Percentiles rank a stretch among this genome's conserved stretches.
phyloP scores from a whole-genome alignment of 768 basidiomycete species.

The Pulveroboletus sp. region DNA sequence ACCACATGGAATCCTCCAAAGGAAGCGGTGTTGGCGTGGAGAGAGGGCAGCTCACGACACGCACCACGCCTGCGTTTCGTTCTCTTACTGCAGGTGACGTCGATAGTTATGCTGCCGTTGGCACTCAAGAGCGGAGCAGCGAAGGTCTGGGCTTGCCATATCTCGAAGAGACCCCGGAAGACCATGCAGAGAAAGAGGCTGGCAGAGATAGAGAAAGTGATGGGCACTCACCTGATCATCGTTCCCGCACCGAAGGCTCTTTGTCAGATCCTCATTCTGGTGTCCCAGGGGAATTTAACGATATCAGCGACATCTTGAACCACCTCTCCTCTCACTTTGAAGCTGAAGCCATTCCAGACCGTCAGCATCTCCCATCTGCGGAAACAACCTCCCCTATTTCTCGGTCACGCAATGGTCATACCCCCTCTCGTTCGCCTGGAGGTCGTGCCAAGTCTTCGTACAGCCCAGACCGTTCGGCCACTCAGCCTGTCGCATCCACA shows the following conservation, averaged over 20 bases:
- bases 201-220: constrained; percentile 44
- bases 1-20: constrained; percentile 43
- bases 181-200: constrained; percentile 8
- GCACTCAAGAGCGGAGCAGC: constrained; percentile 32
- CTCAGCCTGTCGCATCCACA: constrained; percentile 50
- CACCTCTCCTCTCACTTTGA: constrained; percentile 71
- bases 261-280: constrained; percentile 43
- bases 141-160: constrained; percentile 57
- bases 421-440: constrained; percentile 18
- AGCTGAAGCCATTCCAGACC: constrained; percentile 43
- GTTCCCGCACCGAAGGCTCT: constrained; percentile 25
- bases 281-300: constrained; percentile 57
- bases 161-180: constrained; percentile 33
- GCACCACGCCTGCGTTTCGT: constrained; percentile 74
- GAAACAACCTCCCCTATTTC: constrained; percentile 29
- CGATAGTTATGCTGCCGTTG: constrained; percentile 20
- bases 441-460: constrained; percentile 34
- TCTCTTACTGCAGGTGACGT: constrained; percentile 56
- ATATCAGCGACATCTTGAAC: constrained; percentile 72
- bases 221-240: constrained; percentile 27
- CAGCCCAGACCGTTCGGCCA: constrained; percentile 28
- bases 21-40: constrained; percentile 42
- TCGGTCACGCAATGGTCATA: constrained; percentile 23
- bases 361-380: constrained; percentile 35
- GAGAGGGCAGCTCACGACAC: constrained; percentile 50